Evolutionary conservation across 1,139 yeast species (phyloP), one percentile per base, ranked within the genome.

Genomic region (Lodderomyces metapsilosis): DNA sequence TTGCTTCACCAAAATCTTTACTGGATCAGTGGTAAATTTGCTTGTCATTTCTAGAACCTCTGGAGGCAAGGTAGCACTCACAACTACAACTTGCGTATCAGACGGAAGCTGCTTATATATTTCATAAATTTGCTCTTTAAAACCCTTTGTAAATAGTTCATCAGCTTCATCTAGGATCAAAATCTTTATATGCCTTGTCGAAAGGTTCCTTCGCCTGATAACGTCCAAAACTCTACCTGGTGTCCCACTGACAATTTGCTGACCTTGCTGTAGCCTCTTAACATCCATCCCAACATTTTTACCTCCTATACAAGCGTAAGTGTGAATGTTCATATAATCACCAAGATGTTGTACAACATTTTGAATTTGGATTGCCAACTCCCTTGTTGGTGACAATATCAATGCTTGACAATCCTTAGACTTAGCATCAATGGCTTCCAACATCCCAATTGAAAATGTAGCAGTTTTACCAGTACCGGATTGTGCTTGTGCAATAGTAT

Each of bases 391-490:
- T 5, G 96, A 88, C 39, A 92, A 69, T 9, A 92, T 85, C 38
- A 92, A 70, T 5, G 96, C 96, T 63, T 87, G 95, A 36, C 83
- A 74, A 41, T 84, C 89, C 52, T 78, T 75, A 42, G 78, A 70
- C 47, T 74, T 77, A 21, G 85, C 61, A 50, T 89, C 95, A 16
- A 88, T 72, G 15, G 76, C 88, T 60, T 91, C 89, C 42, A 92
- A 69, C 84, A 88, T 84, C 9, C 96, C 96, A 43, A 92, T 88
- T 12, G 96, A 78, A 61, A 92, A 92, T 0, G 98, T 92, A 16
- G 98, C 98, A 0, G 98, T 92, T 62, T 92, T 92, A 57, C 98
- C 98, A 1, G 98, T 92, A 48, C 98, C 98, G 4, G 96, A 88
- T 61, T 92, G 98, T 9, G 98, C 97, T 64, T 92, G 98, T 17